Base-by-base conservation (phyloP, 164 flowering plant species). In the Houttuynia cordata region DNA sequence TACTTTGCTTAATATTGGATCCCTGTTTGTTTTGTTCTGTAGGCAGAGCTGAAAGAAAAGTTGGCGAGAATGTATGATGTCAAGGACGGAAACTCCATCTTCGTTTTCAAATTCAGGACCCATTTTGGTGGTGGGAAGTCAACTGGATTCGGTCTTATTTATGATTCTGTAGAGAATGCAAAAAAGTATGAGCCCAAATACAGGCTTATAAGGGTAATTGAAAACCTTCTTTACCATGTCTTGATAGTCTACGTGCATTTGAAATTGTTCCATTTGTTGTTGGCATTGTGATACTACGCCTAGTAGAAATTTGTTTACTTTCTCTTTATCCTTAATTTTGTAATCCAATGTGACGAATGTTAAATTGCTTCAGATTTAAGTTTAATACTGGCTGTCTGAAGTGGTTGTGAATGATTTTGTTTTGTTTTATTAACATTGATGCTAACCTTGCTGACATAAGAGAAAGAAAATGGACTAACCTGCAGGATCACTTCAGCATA, bases 41-140 rank as follows among this genome's bases (percentile, higher is more conserved):
- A 84, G 89, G 82, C 78, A 0, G 86, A 84, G 69, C 64, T 84
- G 73, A 82, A 84, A 69, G 84, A 84, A 72, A 84, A 79, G 64
- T 67, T 84, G 64, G 67, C 73, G 2, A 72, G 70, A 19, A 73
- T 84, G 74, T 84, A 82, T 59, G 85, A 82, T 6, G 90, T 84
- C 24, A 81, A 75, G 53, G 90, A 84, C 58, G 66, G 75, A 8
- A 84, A 75, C 49, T 52, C 90, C 0, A 84, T 84, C 56, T 84
- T 84, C 56, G 83, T 84, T 0, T 84, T 82, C 71, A 80, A 82
- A 71, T 82, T 84, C 72, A 42, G 87, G 54, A 84, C 90, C 18
- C 86, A 84, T 59, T 83, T 83, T 68, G 88, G 88, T 58, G 88
- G 88, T 61, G 88, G 88, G 13, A 83, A 83, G 65, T 83, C 88